Base-by-base conservation (phyloP, 1,284 basidiomycete genomes). In the Chalciporus sp. region DNA sequence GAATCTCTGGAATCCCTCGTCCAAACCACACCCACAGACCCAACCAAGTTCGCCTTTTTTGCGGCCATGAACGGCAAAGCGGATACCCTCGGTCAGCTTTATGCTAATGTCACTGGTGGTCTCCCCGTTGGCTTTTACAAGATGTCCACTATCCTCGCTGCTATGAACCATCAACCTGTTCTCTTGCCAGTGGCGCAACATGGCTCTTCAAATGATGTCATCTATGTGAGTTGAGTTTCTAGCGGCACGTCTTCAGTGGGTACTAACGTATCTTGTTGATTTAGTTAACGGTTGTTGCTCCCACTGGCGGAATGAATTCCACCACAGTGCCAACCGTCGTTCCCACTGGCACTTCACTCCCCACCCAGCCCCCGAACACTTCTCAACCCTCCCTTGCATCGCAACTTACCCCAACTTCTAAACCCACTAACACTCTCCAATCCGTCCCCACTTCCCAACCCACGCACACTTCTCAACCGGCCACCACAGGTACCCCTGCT, bases 31-130 rank as follows among this genome's bases (percentile, higher is more conserved):
- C 73, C 82, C 16, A 80, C 79, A 27, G 72, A 89, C 70, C 84
- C 87, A 19, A 76, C 65, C 47, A 70, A 70, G 58, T 88, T 87
- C 60, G 81, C 76, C 7, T 90, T 87, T 76, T 92, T 90, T 80
- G 84, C 83, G 74, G 85, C 83, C 60, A 70, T 89, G 64, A 82
- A 82, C 60, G 64, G 53, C 64, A 75, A 60, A 68, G 76, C 75
- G 1, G 75, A 75, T 44, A 61, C 58, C 28, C 74, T 75, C 52
- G 86, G 85, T 11, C 58, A 78, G n/a, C 69, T 89, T 19, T 73
- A 77, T 40, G 79, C 80, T 23, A 70, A 72, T 28, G 85, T 92
- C 50, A 71, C 80, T 5, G 76, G 71, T n/a, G 86, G 86, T 56
- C 73, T 88, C 23, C 76, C 80, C 5, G 76, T 75, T 7, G 87